These are phyloP conservation scores for Miamiensis avidus DNA, from an alignment of 169 alveolate species.

Conservation along the genomic window DNA sequence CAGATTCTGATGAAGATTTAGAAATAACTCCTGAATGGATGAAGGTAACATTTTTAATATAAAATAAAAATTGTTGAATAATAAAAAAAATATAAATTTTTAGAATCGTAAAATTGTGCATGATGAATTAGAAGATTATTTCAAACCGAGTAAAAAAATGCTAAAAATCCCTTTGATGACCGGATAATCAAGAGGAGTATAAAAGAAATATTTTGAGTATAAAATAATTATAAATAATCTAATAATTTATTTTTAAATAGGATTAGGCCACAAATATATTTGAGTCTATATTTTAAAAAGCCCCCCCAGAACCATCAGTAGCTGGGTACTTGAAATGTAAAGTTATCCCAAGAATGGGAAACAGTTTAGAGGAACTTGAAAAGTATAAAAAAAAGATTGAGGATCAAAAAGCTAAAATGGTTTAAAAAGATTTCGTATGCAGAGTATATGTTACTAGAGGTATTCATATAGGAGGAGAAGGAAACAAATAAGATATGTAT, in stretches of 20 bases:
- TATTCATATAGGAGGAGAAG: constrained; percentile 31
- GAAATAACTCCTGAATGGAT: constrained; percentile 54
- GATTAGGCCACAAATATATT: too few relatives aligned
- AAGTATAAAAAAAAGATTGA: constrained; percentile 1
- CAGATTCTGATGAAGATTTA: constrained; percentile 62
- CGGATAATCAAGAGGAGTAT: constrained; percentile 61
- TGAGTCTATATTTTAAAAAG: too few relatives aligned
- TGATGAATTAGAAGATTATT: constrained; percentile 62
- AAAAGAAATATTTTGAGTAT: constrained; percentile 26
- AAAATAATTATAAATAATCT: too few relatives aligned
- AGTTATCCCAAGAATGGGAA: neutral
- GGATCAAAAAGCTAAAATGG: neutral
- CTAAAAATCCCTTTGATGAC: constrained; percentile 29
- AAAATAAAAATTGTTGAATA: too few relatives aligned
- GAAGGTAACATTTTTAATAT: neutral
- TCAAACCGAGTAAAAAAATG: constrained; percentile 43
- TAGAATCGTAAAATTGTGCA: constrained; percentile 35
- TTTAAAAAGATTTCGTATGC: neutral
- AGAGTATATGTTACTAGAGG: constrained; percentile 34
- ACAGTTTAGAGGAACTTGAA: neutral
- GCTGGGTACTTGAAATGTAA: constrained; percentile 13
- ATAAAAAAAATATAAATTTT: too few relatives aligned
- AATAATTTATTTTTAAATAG: too few relatives aligned
- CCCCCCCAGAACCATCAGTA: neutral
- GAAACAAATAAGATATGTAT: neutral